phyloP scores from a whole-genome alignment of 306 rosid species.

The Prunus armeniaca region DNA sequence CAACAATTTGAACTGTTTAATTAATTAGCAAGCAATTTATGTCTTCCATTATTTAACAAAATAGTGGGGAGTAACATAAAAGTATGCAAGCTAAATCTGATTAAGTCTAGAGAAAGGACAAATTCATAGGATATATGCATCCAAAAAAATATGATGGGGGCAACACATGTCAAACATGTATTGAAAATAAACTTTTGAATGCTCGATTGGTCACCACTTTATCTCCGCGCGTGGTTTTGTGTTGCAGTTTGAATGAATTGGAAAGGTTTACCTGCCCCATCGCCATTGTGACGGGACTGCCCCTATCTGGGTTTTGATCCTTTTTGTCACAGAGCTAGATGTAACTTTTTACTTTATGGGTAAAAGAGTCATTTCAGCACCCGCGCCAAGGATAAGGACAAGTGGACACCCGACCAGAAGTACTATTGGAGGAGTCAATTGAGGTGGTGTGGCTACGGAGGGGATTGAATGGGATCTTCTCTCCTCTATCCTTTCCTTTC shows the following conservation, averaged over 20 bases:
- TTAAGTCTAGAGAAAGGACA: no score
- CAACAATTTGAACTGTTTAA: no score
- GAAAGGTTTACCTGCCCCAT: background rate
- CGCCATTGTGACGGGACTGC: background rate
- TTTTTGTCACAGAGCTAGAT: background rate
- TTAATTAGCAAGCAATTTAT: background rate
- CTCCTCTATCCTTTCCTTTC: no score
- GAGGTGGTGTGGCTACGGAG: no score
- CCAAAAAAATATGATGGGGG: no score
- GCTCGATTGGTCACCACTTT: no score
- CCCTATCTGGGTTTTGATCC: background rate
- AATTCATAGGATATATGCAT: no score
- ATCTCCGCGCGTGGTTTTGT: background rate
- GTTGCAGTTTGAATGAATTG: background rate
- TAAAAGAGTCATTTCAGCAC: slow-evolving; percentile 13
- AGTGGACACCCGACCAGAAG: slow-evolving; percentile 36
- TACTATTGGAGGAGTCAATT: background rate
- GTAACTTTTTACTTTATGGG: background rate
- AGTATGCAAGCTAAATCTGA: no score
- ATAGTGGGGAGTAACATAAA: background rate
- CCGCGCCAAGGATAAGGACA: slow-evolving; percentile 11
- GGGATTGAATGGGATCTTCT: no score
- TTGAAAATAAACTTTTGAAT: no score
- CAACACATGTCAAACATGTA: no score
- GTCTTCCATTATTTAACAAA: background rate